These are phyloP conservation scores for Rhinocladiella mackenziei DNA, from an alignment of 2,329 filamentous ascomycete genomes.

Conservation along the genomic window DNA sequence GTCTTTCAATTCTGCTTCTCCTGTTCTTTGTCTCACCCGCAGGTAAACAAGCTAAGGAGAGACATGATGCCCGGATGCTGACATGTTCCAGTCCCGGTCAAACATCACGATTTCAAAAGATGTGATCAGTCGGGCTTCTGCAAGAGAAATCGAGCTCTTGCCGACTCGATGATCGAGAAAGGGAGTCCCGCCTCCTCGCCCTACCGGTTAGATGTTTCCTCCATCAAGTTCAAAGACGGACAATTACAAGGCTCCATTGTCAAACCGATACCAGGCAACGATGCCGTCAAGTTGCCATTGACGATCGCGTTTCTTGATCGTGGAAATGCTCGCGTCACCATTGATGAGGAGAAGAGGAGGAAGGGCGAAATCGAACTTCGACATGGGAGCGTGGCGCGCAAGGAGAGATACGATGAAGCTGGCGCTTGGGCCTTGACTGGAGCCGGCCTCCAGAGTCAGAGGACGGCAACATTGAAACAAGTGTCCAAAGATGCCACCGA, in stretches of 20 bases:
- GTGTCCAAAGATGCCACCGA: constrained; percentile 52
- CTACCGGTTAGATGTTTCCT: constrained; percentile 69
- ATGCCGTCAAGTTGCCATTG: constrained; percentile 74
- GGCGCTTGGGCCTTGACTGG: constrained; percentile 83
- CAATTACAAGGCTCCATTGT: constrained; percentile 74
- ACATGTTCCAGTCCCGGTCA: constrained; percentile 66
- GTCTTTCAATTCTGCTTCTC: constrained; percentile 55
- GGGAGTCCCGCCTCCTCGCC: constrained; percentile 71
- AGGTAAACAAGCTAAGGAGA: constrained; percentile 47
- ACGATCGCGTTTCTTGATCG: constrained; percentile 86
- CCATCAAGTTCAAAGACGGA: constrained; percentile 72
- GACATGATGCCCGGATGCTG: constrained; percentile 2
- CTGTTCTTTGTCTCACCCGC: constrained; percentile 60
- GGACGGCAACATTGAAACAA: constrained; percentile 65
- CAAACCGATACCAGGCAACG: constrained; percentile 67
- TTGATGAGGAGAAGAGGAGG: constrained; percentile 87
- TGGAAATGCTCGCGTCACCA: constrained; percentile 76
- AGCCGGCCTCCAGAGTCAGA: constrained; percentile 64
- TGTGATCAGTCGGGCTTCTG: constrained; percentile 96
- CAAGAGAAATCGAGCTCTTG: constrained; percentile 86
- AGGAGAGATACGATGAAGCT: constrained; percentile 92
- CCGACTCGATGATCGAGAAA: constrained; percentile 66
- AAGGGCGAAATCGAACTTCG: constrained; percentile 85
- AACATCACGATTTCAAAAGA: constrained; percentile 96
- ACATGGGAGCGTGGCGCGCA: constrained; percentile 76